Percentiles rank a stretch among this genome's conserved stretches.
phyloP scores from a whole-genome alignment of 192 early-diverging fungal genomes.

The Coemansia sp. region DNA sequence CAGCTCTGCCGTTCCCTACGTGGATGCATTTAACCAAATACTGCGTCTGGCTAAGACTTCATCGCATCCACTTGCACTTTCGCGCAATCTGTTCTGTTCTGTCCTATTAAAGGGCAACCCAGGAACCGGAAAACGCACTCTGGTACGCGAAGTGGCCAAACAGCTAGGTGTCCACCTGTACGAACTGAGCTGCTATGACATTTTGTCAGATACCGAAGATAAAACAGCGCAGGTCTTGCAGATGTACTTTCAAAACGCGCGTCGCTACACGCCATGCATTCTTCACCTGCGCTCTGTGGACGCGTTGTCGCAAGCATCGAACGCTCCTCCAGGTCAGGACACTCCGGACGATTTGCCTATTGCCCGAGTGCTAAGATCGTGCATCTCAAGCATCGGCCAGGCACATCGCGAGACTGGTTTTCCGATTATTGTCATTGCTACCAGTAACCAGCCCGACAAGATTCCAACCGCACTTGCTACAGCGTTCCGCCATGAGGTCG shows the following conservation, averaged over 20 bases:
- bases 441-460: constrained; percentile 75
- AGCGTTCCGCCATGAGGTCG: constrained; percentile 78
- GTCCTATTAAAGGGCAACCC: constrained; percentile 76
- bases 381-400: constrained; percentile 26
- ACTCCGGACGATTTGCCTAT: constrained; percentile 40
- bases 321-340: constrained; percentile 38
- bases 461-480: constrained; percentile 73
- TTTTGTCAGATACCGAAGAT: constrained; percentile 76
- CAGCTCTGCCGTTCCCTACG: constrained; percentile 19
- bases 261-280: constrained; percentile 77
- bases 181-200: constrained; percentile 79
- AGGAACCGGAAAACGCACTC: constrained; percentile 80
- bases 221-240: constrained; percentile 75
- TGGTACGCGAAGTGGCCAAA: constrained; percentile 66
- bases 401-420: constrained; percentile 56
- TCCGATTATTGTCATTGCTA: constrained; percentile 78
- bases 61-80: constrained; percentile 70
- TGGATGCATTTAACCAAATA: constrained; percentile 31
- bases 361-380: constrained; percentile 40
- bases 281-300: constrained; percentile 79
- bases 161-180: constrained; percentile 75
- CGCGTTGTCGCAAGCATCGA: constrained; percentile 61
- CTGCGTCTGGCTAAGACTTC: constrained; percentile 65
- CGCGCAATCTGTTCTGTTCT: constrained; percentile 69
- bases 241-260: constrained; percentile 75